Evolutionary conservation across 768 basidiomycete genomes (phyloP), one percentile per base, ranked within the genome.

Genomic region (Macrolepiota albuminosa): DNA sequence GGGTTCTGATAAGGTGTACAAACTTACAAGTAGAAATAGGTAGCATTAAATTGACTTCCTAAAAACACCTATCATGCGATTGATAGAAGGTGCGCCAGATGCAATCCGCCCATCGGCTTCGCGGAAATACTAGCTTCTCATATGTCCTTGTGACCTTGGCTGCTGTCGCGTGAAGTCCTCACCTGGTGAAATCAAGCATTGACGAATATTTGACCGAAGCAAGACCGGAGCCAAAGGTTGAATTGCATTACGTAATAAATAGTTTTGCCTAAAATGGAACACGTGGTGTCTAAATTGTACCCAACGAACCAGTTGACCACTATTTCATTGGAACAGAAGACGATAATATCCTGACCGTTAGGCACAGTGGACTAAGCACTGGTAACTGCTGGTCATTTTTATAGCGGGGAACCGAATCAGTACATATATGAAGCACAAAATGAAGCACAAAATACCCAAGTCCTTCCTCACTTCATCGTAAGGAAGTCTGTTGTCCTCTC

Each of bases 71-170:
- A 46, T 57, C 56, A 57, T 11, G 36, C 48, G 56, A 33, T 37
- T n/a, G 11, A 26, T 40, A 26, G 31, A n/a, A 36, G 18, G 6
- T 6, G 2, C 46, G n/a, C 37, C 56, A 29, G 10, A 31, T 21
- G n/a, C 10, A 57, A 26, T 31, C 18, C 21, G 6, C 33, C 39
- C 39, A 40, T 57, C 1, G 18, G 18, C 10, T 40, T 37, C 10
- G 29, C 53, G 53, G 53, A 54, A 11, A 54, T 54, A 59, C 53
- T 59, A 33, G 36, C 45, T 59, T 26, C 34, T 59, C n/a, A 45
- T 16, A 24, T 46, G 58, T 24, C 34, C 58, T 47, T 48, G 53
- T 54, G 46, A 47, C 45, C 52, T 24, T 36, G 9, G 50, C 10
- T 46, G 14, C 45, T 36, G 42, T 45, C 26, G 33, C 34, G 31